phyloP scores from a whole-genome alignment of 2,329 filamentous ascomycete species.

The Hirsutella minnesotensis region DNA sequence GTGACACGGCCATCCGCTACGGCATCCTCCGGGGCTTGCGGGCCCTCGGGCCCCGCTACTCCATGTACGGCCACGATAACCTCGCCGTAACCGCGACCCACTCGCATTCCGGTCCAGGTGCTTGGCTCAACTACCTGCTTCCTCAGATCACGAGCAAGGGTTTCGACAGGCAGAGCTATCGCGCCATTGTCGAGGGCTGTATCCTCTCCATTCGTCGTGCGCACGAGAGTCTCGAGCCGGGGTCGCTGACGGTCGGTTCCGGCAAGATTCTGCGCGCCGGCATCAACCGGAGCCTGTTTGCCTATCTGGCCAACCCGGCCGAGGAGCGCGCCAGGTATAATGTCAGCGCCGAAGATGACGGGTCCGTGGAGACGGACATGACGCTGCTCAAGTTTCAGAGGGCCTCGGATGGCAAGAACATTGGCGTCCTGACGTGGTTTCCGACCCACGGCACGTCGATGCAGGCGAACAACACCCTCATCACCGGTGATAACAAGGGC shows the following conservation, averaged over 20 bases:
- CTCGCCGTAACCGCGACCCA: slow-evolving; percentile 86
- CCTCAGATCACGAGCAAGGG: slow-evolving; percentile 81
- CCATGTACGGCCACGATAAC: slow-evolving; percentile 60
- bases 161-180: slow-evolving; percentile 75
- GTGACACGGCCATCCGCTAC: slow-evolving; percentile 76
- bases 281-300: slow-evolving; percentile 73
- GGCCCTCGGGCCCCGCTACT: slow-evolving; percentile 57
- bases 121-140: slow-evolving; percentile 84
- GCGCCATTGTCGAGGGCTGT: slow-evolving; percentile 76
- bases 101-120: slow-evolving; percentile 79
- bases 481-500: slow-evolving; percentile 88
- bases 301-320: slow-evolving; percentile 72
- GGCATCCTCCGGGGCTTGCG: slow-evolving; percentile 66
- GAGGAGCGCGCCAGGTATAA: slow-evolving; percentile 59
- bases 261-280: slow-evolving; percentile 57
- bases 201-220: slow-evolving; percentile 68
- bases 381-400: slow-evolving; percentile 66
- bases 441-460: slow-evolving; percentile 84
- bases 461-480: slow-evolving; percentile 78
- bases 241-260: slow-evolving; percentile 53
- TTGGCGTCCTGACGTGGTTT: slow-evolving; percentile 83
- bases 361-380: slow-evolving; percentile 60
- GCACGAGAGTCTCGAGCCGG: slow-evolving; percentile 45
- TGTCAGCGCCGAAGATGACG: slow-evolving; percentile 19
- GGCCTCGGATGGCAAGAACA: slow-evolving; percentile 57